A percentile compares a stretch with the other conserved stretches of the same genome.
These are phyloP conservation scores for Plasmodium gonderi DNA, from an alignment of 169 alveolate species.

Conservation along the genomic window DNA sequence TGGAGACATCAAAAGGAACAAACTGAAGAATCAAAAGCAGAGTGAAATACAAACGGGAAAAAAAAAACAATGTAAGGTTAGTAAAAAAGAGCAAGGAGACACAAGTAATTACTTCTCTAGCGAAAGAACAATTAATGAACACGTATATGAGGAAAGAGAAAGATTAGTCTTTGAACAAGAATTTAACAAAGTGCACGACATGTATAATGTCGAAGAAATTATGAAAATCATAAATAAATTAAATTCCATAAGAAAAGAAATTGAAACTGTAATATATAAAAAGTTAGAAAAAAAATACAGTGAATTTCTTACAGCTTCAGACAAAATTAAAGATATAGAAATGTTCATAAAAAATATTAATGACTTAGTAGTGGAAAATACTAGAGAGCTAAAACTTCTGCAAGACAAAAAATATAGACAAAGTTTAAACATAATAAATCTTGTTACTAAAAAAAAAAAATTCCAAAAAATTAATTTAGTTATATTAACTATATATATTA, in stretches of 20 bases:
- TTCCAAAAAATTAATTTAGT: conserved; percentile 55
- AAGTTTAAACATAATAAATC: conserved; percentile 35
- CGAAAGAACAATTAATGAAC: not conserved
- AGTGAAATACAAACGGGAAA: not conserved
- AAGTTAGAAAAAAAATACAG: conserved; percentile 58
- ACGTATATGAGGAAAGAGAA: conserved; percentile 53
- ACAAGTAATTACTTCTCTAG: not conserved
- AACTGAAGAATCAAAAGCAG: not conserved
- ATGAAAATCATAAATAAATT: conserved; percentile 71
- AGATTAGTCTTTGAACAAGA: conserved; percentile 66
- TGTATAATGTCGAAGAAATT: conserved; percentile 54
- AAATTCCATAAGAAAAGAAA: conserved; percentile 75
- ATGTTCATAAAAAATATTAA: conserved; percentile 30
- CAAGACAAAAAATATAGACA: conserved; percentile 60
- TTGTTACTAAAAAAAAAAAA: conserved; percentile 24
- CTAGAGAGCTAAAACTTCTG: conserved; percentile 30
- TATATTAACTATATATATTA: conserved; percentile 49
- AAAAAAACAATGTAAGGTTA: not conserved
- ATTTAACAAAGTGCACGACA: conserved; percentile 32
- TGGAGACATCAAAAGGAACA: not conserved
- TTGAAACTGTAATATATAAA: conserved; percentile 65
- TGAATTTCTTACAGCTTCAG: conserved; percentile 9
- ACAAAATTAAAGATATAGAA: conserved; percentile 53
- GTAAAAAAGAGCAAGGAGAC: not conserved
- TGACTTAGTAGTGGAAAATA: conserved; percentile 27